Evolutionary conservation across 495 filamentous ascomycete species (phyloP), one percentile per base, ranked within the genome.

Genomic region (Neurospora sp.): DNA sequence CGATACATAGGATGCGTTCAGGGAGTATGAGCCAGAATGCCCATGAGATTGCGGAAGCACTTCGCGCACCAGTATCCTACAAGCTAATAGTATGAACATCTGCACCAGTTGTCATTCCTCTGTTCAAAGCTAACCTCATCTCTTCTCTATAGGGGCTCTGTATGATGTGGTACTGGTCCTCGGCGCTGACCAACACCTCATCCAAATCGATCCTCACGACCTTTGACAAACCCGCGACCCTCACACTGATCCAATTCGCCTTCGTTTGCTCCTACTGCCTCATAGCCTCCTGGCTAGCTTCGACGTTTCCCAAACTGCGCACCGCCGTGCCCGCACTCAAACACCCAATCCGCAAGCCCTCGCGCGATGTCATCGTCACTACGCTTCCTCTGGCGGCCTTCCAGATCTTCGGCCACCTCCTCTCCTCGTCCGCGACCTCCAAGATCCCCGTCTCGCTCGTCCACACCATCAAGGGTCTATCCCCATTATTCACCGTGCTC

Each of bases 381-480:
- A 97, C 96, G 3, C 85, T 97, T 24, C 96, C 96, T 70, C 85
- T 99, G 31, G 94, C 96, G 2, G 86, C 91, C 66, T 99, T 99
- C 81, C 94, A 98, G 81, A 90, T 99, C 70, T 91, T 91, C 5
- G 96, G 96, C 19, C 96, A 98, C 82, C 93, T 99, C 59, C 85
- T 97, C 11, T 95, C 90, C 78, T 96, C 94, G 9, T 97, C 93
- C 77, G 94, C 96, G 17, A 99, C 94, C 70, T 90, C 92, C 59
- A 92, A 94, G 74, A 98, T 98, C 48, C 94, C 96, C 6, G 96
- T 99, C 10, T 97, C 95, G 28, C 86, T 99, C 48, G 96, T 99
- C 21, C 96, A 99, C 83, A 98, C 96, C 2, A 98, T 99, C 81
- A 99, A 99, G 84, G 96, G 96, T n/a, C 91, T 99, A 62, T 98